Conservation (phyloP, 768 basidiomycete genomes). For the Candolleomyces efflorescens region DNA sequence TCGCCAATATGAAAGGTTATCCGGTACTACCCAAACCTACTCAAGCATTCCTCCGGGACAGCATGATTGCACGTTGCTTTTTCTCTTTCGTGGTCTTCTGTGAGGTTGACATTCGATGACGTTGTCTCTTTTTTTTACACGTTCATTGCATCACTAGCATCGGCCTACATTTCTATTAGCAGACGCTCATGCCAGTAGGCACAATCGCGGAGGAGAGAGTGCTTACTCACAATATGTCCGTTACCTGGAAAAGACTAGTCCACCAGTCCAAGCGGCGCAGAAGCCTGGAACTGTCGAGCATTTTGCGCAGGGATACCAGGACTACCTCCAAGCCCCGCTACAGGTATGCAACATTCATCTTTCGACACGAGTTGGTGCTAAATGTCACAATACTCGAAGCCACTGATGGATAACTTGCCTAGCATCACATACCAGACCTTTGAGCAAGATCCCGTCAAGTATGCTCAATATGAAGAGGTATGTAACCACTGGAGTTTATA, state of each 20-base stretch:
- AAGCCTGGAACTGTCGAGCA: slow-evolving; percentile 78
- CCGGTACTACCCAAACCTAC: slow-evolving; percentile 93
- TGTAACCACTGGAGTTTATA: slow-evolving; percentile 10
- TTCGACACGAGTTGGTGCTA: not conserved
- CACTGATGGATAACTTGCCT: slow-evolving; percentile 95
- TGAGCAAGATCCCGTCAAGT: slow-evolving; percentile 97
- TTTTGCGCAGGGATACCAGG: slow-evolving; percentile 91
- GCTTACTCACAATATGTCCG: slow-evolving; percentile 90
- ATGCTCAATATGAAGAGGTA: slow-evolving; percentile 91
- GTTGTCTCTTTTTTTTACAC: slow-evolving; percentile 14
- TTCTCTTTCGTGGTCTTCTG: slow-evolving; percentile 3
- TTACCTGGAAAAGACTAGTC: slow-evolving; percentile 78
- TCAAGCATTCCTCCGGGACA: slow-evolving; percentile 85
- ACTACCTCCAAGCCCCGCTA: slow-evolving; percentile 91
- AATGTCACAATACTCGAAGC: slow-evolving; percentile 40
- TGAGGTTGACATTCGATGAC: slow-evolving; percentile 8
- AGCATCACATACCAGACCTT: slow-evolving; percentile 97
- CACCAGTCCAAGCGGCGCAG: slow-evolving; percentile 56
- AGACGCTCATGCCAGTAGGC: slow-evolving; percentile 58
- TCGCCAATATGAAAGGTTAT: slow-evolving; percentile 94
- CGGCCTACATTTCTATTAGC: slow-evolving; percentile 82
- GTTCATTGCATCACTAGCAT: slow-evolving; percentile 46
- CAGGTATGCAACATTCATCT: slow-evolving; percentile 50
- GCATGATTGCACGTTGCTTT: slow-evolving; percentile 66
- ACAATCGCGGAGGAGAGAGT: slow-evolving; percentile 74